Evolutionary conservation across 192 early-diverging fungal species (phyloP).

Genomic region (Coemansia sp.): DNA sequence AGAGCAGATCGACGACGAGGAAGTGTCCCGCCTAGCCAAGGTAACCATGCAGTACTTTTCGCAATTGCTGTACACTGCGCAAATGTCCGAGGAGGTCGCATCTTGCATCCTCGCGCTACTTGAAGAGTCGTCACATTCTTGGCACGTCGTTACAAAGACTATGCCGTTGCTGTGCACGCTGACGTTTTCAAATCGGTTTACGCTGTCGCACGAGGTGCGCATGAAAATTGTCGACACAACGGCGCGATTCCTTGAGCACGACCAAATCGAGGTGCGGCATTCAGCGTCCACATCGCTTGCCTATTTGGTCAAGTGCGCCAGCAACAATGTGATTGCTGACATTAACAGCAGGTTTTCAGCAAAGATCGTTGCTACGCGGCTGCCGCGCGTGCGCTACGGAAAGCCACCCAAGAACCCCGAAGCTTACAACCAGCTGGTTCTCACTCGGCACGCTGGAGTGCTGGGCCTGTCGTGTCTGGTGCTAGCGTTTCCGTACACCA

Average conservation of each 20-base stretch:
- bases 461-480: conserved; percentile 84
- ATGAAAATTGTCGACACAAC: conserved; percentile 66
- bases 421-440: conserved; percentile 36
- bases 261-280: conserved; percentile 79
- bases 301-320: conserved; percentile 43
- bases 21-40: conserved; percentile 27
- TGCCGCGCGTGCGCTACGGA: conserved; percentile 30
- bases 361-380: conserved; percentile 15
- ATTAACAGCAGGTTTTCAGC: conserved; percentile 35
- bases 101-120: conserved; percentile 31
- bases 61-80: conserved; percentile 35
- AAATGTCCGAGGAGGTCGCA: conserved; percentile 23
- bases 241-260: conserved; percentile 65
- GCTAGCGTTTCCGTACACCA: conserved; percentile 89
- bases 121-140: conserved; percentile 44
- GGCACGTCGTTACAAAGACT: conserved; percentile 78
- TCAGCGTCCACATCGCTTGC: conserved; percentile 33
- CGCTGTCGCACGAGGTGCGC: conserved; percentile 57
- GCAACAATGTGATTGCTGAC: conserved; percentile 29
- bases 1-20: conserved; percentile 47
- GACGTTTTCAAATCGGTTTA: conserved; percentile 78
- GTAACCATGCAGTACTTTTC: conserved; percentile 28
- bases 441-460: conserved; percentile 81
- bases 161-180: conserved; percentile 83
- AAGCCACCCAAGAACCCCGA: conserved; percentile 21